Conservation (phyloP, 768 basidiomycete genomes). For the Russula virescens region DNA sequence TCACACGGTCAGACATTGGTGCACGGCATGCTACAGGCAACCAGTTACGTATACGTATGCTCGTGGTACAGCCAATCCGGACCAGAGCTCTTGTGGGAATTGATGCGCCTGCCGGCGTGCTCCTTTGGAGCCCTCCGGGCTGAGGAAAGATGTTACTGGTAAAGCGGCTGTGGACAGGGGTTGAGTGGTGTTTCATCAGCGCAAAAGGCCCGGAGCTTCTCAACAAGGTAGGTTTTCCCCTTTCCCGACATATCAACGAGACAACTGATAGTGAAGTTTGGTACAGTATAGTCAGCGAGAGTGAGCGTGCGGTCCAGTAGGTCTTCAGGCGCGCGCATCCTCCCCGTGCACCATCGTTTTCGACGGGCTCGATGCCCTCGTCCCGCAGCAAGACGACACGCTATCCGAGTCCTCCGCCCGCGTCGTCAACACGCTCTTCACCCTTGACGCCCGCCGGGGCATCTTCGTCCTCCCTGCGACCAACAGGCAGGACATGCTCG, state of each 20-base stretch:
- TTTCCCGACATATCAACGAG: not conserved
- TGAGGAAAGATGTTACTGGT: constrained; percentile 98
- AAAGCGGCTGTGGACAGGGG: constrained; percentile 98
- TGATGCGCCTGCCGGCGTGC: constrained; percentile 84
- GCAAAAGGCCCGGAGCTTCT: constrained; percentile 95
- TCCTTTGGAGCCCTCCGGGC: constrained; percentile 98
- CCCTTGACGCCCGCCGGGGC: constrained; percentile 76
- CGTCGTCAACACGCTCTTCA: constrained; percentile 90
- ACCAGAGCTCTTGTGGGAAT: constrained; percentile 96
- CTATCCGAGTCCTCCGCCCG: constrained; percentile 91
- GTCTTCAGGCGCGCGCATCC: constrained; percentile 90
- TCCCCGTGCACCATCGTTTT: constrained; percentile 95
- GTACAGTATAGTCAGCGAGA: constrained; percentile 92
- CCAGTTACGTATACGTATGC: constrained; percentile 96
- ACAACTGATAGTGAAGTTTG: constrained; percentile 1
- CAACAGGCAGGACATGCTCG: constrained; percentile 95
- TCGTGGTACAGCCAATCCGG: constrained; percentile 94
- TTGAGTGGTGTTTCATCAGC: constrained; percentile 92
- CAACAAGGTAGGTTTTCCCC: constrained; percentile 65
- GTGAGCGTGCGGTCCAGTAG: constrained; percentile 89
- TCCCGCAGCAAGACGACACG: constrained; percentile 78
- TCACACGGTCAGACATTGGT: constrained; percentile 92
- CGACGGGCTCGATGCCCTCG: constrained; percentile 92
- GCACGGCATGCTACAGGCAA: constrained; percentile 82
- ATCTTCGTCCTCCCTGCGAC: constrained; percentile 95